Base-by-base conservation (phyloP, 2,329 filamentous ascomycete genomes). In the Trichoderma oligosporum region DNA sequence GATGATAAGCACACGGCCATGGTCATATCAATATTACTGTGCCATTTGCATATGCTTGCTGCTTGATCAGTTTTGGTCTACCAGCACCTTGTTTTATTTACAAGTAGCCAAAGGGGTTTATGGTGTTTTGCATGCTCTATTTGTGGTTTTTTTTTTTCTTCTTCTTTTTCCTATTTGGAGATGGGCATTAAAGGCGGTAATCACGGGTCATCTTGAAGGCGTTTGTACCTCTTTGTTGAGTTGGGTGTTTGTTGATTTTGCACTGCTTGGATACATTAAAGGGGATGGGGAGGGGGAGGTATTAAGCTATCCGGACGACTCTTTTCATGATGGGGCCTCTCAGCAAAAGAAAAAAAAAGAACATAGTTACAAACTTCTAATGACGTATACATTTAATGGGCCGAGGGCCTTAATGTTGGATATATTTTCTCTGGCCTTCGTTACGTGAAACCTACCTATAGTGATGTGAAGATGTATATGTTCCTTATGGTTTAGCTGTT, bases 361-460 rank as follows among this genome's bases (percentile, higher is more conserved):
- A 55, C 42, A 47, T 59, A 56, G 35, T 41, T 57, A 29, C 22
- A 58, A 52, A 36, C 39, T 59, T 47, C 35, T 61, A 59, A 61
- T 59, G 59, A 56, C 39, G 24, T 55, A 61, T 45, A 47, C 45
- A 52, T 48, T 59, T 53, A 57, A 57, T 57, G 25, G 58, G 57
- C 51, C 29, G 38, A 31, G 31, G 18, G 57, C 57, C 57, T 47
- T 38, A 7, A 45, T 51, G 27, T 29, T 49, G 12, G n/a, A 42
- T 7, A 39, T 53, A 16, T 18, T 18, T 20, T 7, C 9, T n/a
- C 9, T 25, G 22, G 16, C n/a, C 46, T 45, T 31, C 3, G 14
- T 20, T 11, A 31, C 27, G 11, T 31, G 5, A 31, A n/a, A n/a
- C n/a, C n/a, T n/a, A n/a, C 18, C 18, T 45, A 14, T 45, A 24